Percentiles rank a stretch among this genome's conserved stretches.
Conservation (phyloP, 140 eudicot genomes). For the Flaveria floridana region DNA sequence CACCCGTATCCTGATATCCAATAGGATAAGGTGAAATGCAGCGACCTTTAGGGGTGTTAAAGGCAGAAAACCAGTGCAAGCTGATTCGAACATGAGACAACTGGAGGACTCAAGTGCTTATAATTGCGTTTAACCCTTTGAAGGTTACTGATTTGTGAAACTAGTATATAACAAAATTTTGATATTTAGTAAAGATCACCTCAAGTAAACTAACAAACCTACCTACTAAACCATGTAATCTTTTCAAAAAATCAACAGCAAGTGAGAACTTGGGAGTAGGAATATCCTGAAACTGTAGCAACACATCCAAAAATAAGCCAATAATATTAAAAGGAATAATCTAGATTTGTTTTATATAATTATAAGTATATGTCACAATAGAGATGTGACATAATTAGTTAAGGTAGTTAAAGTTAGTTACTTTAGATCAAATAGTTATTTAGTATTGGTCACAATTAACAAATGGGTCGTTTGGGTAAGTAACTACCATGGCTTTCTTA, state of each 20-base stretch:
- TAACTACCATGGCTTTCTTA: too few species aligned
- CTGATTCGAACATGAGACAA: not conserved
- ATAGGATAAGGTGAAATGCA: not conserved
- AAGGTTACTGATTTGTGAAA: not conserved
- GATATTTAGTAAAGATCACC: slow-evolving; percentile 29
- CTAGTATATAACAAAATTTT: not conserved
- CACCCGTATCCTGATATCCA: not conserved
- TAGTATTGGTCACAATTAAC: too few species aligned
- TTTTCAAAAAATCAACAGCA: slow-evolving; percentile 38
- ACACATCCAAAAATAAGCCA: slow-evolving; percentile 11
- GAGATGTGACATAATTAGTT: too few species aligned
- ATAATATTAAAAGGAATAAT: not conserved
- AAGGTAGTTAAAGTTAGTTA: too few species aligned
- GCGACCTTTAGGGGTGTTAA: not conserved
- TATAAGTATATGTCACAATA: too few species aligned
- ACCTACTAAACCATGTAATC: slow-evolving; percentile 39
- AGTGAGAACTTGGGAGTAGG: slow-evolving; percentile 45
- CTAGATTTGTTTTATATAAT: too few species aligned
- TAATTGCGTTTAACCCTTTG: not conserved
- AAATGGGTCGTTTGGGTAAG: too few species aligned
- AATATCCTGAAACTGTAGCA: slow-evolving; percentile 32
- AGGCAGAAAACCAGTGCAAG: not conserved
- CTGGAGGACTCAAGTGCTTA: not conserved
- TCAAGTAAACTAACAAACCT: slow-evolving; percentile 28
- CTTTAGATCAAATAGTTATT: too few species aligned